Evolutionary conservation across 176 grass and related monocot species (phyloP).

Genomic region (Hyparrhenia diplandra): DNA sequence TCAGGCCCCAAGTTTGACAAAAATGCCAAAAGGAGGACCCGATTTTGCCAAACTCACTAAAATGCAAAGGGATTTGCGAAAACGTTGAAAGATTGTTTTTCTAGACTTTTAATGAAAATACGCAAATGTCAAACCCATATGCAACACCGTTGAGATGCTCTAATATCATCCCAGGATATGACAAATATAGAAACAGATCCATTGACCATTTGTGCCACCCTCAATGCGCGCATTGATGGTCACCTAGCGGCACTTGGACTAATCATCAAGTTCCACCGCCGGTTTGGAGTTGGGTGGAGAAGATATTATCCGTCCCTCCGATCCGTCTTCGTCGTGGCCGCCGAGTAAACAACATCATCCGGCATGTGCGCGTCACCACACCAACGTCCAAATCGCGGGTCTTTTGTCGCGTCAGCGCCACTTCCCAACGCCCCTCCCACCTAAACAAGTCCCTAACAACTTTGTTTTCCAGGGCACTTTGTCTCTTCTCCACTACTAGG

Average conservation of each 20-base stretch:
- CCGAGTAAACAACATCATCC: neutral
- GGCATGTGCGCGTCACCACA: slow-evolving; percentile 18
- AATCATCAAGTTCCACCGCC: neutral
- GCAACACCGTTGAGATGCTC: too few relatives aligned
- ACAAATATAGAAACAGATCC: neutral
- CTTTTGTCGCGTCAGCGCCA: slow-evolving; percentile 3
- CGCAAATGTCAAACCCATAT: too few relatives aligned
- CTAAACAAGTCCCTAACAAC: neutral
- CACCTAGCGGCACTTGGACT: neutral
- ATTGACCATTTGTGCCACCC: neutral
- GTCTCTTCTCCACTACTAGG: neutral
- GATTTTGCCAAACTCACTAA: too few relatives aligned
- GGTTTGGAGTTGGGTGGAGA: neutral
- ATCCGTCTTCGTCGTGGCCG: neutral
- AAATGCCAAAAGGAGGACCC: too few relatives aligned
- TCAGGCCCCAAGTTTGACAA: too few relatives aligned
- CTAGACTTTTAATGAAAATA: too few relatives aligned
- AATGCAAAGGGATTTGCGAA: too few relatives aligned
- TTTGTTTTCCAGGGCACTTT: neutral
- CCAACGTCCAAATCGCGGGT: neutral
- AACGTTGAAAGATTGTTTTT: too few relatives aligned
- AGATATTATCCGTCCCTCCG: too few relatives aligned
- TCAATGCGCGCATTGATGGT: neutral
- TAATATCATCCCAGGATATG: too few relatives aligned
- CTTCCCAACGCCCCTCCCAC: neutral